Percentiles rank a stretch among this genome's conserved stretches.
phyloP scores from a whole-genome alignment of 2,329 filamentous ascomycete genomes.

The Fusarium sp. region DNA sequence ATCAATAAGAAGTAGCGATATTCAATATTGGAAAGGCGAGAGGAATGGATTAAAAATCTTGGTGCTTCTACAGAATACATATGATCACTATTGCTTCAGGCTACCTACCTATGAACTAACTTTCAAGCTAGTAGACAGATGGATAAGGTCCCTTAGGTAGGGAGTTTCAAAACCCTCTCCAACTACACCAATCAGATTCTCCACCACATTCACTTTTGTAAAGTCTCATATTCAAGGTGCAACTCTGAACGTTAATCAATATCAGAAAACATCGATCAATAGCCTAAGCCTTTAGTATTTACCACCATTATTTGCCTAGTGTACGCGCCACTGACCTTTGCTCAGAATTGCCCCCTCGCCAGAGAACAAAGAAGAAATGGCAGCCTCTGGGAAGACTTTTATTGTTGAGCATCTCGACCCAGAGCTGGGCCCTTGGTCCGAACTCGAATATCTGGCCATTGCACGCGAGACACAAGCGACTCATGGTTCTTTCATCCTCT shows the following conservation, averaged over 20 bases:
- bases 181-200: slow-evolving; percentile 20
- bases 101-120: neutral
- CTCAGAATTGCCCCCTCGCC: slow-evolving; percentile 11
- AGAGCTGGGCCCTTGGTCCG: slow-evolving; percentile 93
- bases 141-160: neutral
- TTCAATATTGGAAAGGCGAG: neutral
- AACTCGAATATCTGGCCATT: slow-evolving; percentile 90
- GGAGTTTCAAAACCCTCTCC: slow-evolving; percentile 36
- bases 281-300: slow-evolving; percentile 6
- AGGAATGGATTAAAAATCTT: neutral
- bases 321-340: slow-evolving; percentile 1
- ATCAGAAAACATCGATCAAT: neutral
- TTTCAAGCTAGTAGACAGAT: neutral
- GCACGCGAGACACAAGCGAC: slow-evolving; percentile 79
- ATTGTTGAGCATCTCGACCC: slow-evolving; percentile 97
- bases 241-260: neutral
- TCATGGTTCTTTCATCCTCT: slow-evolving; percentile 79
- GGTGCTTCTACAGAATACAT: slow-evolving; percentile 11
- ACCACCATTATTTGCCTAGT: slow-evolving; percentile 15
- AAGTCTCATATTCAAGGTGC: slow-evolving; percentile 4
- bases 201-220: slow-evolving; percentile 20
- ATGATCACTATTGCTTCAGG: slow-evolving; percentile 28
- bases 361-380: slow-evolving; percentile 48
- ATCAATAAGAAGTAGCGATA: neutral
- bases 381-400: slow-evolving; percentile 72